Percentiles rank a stretch among this genome's conserved stretches.
phyloP scores from a whole-genome alignment of 116 monocot genomes.

The Posidonia oceanica region DNA sequence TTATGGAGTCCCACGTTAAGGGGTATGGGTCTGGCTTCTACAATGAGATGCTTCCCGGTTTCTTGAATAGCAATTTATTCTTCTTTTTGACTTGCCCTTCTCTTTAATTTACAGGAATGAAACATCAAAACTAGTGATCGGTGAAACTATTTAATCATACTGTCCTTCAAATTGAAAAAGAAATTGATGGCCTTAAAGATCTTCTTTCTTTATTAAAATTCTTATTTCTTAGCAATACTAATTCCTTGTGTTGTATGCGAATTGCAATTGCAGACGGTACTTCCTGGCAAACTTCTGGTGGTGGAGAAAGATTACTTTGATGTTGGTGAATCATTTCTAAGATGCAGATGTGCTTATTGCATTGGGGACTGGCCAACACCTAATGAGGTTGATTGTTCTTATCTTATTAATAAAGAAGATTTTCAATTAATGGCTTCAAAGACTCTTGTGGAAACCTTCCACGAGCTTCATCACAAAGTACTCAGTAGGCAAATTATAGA shows the following conservation, averaged over 20 bases:
- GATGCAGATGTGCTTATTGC: conserved; percentile 1
- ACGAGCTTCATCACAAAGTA: conserved; percentile 17
- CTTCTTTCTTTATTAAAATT: neutral
- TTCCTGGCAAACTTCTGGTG: neutral
- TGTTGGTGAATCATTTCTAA: neutral
- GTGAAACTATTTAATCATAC: neutral
- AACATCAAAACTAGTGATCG: neutral
- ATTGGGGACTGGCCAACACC: neutral
- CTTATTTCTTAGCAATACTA: neutral
- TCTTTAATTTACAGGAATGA: neutral
- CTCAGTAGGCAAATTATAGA: conserved; percentile 7
- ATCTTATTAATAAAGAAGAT: neutral
- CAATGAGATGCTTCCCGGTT: too few species aligned
- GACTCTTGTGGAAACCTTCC: conserved; percentile 1
- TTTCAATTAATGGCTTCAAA: conserved; percentile 13
- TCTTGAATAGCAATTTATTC: neutral
- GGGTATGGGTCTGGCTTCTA: too few species aligned
- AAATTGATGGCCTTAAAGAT: neutral
- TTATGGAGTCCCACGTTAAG: too few species aligned
- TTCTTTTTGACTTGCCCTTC: neutral
- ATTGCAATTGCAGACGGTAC: neutral
- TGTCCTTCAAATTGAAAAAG: neutral
- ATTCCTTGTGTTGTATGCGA: neutral
- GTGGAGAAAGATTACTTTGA: neutral
- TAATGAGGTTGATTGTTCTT: neutral